Evolutionary conservation across 352 stramenopile species (phyloP).

Genomic region (Globisporangium polare): DNA sequence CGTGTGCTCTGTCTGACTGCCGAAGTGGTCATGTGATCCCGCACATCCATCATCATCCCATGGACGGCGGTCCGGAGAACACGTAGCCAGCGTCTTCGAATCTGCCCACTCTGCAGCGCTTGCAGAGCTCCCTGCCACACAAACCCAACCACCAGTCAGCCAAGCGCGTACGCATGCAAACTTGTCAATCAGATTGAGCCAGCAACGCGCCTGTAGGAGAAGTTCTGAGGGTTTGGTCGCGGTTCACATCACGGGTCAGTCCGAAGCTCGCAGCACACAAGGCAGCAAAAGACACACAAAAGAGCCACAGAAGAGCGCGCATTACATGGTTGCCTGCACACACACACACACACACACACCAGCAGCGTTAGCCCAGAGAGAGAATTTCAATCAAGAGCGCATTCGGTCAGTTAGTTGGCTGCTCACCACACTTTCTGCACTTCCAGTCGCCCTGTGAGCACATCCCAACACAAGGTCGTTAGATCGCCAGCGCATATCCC

Average conservation of each 20-base stretch:
- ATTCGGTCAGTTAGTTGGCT: background rate
- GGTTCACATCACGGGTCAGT: background rate
- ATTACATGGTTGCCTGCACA: constrained; percentile 52
- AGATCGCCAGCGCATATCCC: background rate
- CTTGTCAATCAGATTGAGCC: background rate
- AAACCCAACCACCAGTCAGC: background rate
- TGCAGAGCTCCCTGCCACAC: constrained; percentile 44
- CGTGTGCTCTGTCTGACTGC: background rate
- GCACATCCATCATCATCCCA: background rate
- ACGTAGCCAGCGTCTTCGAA: constrained; percentile 60
- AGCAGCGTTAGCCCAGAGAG: constrained; percentile 7
- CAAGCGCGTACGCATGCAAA: background rate
- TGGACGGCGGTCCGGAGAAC: constrained; percentile 22
- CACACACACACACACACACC: background rate
- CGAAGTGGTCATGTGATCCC: background rate
- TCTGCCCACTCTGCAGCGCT: constrained; percentile 54
- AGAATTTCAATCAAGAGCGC: background rate
- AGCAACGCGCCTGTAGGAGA: constrained; percentile 49
- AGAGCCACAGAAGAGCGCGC: background rate
- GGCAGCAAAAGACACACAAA: constrained; percentile 1
- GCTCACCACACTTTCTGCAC: constrained; percentile 63
- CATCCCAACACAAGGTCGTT: constrained; percentile 11
- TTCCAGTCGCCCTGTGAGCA: constrained; percentile 74
- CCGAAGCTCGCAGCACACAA: background rate
- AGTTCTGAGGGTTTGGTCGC: constrained; percentile 37